These are phyloP conservation scores for Cynanchum wilfordii DNA, from an alignment of 257 asterid genomes.

Conservation along the genomic window DNA sequence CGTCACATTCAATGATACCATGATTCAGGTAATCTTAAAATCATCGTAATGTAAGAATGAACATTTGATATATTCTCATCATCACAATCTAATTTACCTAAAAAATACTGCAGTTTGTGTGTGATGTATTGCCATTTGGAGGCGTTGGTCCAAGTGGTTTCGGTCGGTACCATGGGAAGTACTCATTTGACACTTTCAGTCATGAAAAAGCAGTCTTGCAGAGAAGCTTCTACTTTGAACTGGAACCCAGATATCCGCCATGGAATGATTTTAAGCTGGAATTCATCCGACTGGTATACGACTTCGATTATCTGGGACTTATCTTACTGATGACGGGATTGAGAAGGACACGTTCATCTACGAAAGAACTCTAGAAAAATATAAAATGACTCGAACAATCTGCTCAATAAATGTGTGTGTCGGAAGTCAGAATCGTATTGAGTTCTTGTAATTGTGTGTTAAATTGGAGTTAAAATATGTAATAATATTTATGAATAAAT, in stretches of 20 bases:
- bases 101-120: conserved; percentile 48
- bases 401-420: too few relatives aligned
- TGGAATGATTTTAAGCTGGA: conserved; percentile 83
- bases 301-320: conserved; percentile 45
- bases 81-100: background rate
- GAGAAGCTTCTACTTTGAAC: conserved; percentile 52
- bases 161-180: conserved; percentile 90
- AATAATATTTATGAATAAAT: too few relatives aligned
- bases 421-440: too few relatives aligned
- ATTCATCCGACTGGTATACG: conserved; percentile 62
- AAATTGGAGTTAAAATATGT: too few relatives aligned
- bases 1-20: conserved; percentile 71
- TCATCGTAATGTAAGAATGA: background rate
- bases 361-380: background rate
- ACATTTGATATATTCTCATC: background rate
- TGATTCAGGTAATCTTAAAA: conserved; percentile 51
- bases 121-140: conserved; percentile 76
- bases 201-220: conserved; percentile 82
- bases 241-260: conserved; percentile 86
- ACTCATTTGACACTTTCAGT: conserved; percentile 81
- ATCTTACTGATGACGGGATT: conserved; percentile 53
- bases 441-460: too few relatives aligned
- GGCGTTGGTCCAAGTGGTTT: conserved; percentile 84
- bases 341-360: conserved; percentile 21
- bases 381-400: too few relatives aligned